Evolutionary conservation across 208 protist genomes (phyloP), one percentile per base, ranked within the genome.

Genomic region (Trypanosomatidae sp.): DNA sequence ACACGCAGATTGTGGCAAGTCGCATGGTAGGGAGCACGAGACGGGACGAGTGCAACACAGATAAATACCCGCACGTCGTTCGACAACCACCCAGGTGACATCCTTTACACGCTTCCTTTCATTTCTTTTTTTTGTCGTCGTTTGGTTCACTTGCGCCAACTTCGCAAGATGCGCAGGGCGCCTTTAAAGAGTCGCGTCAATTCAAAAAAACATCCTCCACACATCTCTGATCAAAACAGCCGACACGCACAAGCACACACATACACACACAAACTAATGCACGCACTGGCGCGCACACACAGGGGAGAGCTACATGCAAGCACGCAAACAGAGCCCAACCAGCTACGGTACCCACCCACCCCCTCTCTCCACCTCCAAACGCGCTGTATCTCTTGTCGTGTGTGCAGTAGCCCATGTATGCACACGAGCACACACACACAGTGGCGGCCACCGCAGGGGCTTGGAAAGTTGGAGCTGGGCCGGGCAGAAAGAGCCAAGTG

Each of bases 351-450:
- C 30, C 19, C n/a, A 30, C 25, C 25, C 33, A 36, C n/a, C 53
- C 22, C 19, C 25, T 33, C 53, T 25, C 6, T 33, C n/a, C 25
- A 2, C 25, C 22, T 30, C 9, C 10, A 58, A 58, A 33, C n/a
- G 25, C 22, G n/a, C 53, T 12, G 25, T 25, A 58, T 33, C 19
- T 25, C 7, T 17, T 17, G 10, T 30, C 53, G 47, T 15, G 19
- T 55, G 50, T 55, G 50, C 25, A 17, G 10, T 22, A 55, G 22
- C 25, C 30, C 7, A 50, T 22, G 25, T 12, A 7, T 25, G 62
- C 62, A 49, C 62, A 12, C 15, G 50, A n/a, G 28, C 62, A 66
- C 62, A 49, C 41, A 49, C 39, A 25, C 60, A 66, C 56, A 55
- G 50, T n/a, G n/a, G 50, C 50, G 9, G 50, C n/a, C n/a, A 55